These are phyloP conservation scores for Dactylellina sp. DNA, from an alignment of 2,329 filamentous ascomycete species.

Conservation along the genomic window DNA sequence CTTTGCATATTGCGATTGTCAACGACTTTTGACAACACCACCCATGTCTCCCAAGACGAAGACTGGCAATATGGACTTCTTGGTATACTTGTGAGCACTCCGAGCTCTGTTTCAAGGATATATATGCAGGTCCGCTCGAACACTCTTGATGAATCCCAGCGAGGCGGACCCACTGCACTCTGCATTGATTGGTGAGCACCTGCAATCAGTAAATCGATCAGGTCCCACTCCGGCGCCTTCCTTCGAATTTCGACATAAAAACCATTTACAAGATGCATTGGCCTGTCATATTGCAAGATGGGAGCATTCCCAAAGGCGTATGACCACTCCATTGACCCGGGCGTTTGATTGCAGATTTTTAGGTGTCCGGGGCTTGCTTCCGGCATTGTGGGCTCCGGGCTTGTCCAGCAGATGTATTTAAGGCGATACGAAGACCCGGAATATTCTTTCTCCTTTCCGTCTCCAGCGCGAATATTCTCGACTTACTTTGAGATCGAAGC, in stretches of 20 bases:
- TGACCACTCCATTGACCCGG: background rate
- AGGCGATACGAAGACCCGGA: constrained; percentile 7
- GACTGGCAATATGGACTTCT: no score
- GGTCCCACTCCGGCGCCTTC: background rate
- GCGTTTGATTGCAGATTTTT: no score
- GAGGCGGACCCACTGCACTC: background rate
- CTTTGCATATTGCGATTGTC: no score
- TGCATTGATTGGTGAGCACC: background rate
- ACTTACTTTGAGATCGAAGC: background rate
- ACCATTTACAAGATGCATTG: background rate
- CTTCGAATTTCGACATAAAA: background rate
- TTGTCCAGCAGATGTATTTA: background rate
- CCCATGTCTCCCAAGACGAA: no score
- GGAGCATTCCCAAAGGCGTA: background rate
- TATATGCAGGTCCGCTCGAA: no score
- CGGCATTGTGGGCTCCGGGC: no score
- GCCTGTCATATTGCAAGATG: background rate
- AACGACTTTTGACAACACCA: no score
- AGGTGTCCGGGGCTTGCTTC: no score
- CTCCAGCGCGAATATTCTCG: background rate
- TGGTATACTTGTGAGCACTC: no score
- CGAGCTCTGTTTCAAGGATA: no score
- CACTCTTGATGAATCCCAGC: no score
- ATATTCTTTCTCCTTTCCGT: constrained; percentile 25
- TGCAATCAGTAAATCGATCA: background rate